These are phyloP conservation scores for Nymphaea colorata DNA, from an alignment of 164 flowering plant species.

Conservation along the genomic window DNA sequence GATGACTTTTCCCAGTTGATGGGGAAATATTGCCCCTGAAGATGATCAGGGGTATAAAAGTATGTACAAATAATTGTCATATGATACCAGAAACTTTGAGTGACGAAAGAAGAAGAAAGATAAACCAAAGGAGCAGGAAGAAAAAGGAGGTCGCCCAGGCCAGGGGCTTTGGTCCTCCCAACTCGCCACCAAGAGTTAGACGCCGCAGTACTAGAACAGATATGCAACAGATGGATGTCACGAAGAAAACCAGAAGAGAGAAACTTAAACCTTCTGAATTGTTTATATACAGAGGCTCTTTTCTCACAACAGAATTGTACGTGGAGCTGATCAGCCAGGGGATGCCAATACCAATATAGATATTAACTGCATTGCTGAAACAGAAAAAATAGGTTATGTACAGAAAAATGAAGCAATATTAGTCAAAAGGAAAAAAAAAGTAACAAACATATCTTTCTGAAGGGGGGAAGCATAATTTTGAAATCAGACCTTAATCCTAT, in stretches of 20 bases:
- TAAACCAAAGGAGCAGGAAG: constrained; percentile 77
- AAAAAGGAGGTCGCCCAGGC: constrained; percentile 62
- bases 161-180: constrained; percentile 82
- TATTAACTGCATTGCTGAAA: constrained; percentile 83
- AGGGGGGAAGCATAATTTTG: no score
- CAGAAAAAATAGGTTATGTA: no score
- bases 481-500: no score
- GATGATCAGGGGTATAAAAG: background rate
- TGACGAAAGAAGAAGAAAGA: constrained; percentile 76
- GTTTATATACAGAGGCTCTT: constrained; percentile 46
- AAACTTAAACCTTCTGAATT: constrained; percentile 77
- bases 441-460: no score
- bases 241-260: constrained; percentile 74
- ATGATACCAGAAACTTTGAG: constrained; percentile 57
- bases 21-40: no score
- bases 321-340: constrained; percentile 87
- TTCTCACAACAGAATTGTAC: constrained; percentile 64
- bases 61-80: constrained; percentile 9
- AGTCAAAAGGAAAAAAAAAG: no score
- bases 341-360: constrained; percentile 79
- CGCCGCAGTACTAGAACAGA: constrained; percentile 69
- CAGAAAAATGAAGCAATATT: no score
- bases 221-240: constrained; percentile 71
- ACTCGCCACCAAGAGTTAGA: constrained; percentile 63
- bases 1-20: no score